Base-by-base conservation (phyloP, 257 asterid species). In the Thymus quinquecostatus region DNA sequence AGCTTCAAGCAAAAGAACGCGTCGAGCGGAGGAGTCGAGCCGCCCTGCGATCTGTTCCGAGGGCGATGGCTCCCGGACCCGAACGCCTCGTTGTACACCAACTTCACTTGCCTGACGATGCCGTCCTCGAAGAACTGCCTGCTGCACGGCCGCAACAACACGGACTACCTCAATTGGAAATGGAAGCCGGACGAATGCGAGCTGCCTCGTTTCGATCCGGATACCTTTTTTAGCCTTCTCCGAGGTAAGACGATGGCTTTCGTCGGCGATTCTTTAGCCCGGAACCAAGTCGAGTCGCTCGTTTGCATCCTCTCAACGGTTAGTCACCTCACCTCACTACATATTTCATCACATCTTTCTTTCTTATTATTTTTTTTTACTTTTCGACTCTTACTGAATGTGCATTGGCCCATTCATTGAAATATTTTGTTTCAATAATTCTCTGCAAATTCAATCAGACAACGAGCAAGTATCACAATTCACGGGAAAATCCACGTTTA, bases 201-300 rank as follows among this genome's bases (percentile, higher is more conserved):
- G 29, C 85, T 92, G 1, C 89, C 88, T 0, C 82, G 74, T 44
- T 90, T 92, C 60, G 32, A 72, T 1, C 83, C 95, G 0, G 34
- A 67, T 3, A 12, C 2, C 0, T 92, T 92, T 72, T 80, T 92
- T 1, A 32, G 38, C 1, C 38, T 59, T 13, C 71, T 89, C 0
- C 74, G 47, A 44, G 93, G 89, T 10, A 92, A 84, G 81, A 86
- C 78, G 3, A 76, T 92, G 91, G 93, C 92, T 2, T 92, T 92
- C 75, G 44, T 92, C n/a, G 96, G 96, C 3, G 97, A 92, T 65
- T 87, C 98, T 0, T 30, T 92, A 5, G 87, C 88, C 43, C 68
- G 93, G 66, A 89, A 92, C 40, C 98, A 92, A 36, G 77, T 88
- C 86, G 96, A 88, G 43, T 92, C 98, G 32, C 92, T 89, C 45